These are phyloP conservation scores for Cercospora beticola DNA, from an alignment of 2,329 filamentous ascomycete genomes.

Conservation along the genomic window DNA sequence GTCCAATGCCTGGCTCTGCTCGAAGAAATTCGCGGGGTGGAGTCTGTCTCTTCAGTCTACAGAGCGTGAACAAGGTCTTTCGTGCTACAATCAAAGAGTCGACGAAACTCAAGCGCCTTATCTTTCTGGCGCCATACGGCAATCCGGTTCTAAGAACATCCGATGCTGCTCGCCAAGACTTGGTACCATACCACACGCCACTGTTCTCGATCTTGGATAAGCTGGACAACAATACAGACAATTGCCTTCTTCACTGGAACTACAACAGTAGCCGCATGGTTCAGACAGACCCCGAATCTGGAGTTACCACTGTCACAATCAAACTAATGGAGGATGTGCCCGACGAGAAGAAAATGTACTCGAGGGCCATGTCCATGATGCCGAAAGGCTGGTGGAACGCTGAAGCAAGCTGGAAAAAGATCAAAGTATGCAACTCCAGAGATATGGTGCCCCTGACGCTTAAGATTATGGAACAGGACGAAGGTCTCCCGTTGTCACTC, in stretches of 20 bases:
- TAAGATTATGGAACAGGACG: not conserved
- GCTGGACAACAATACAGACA: not conserved
- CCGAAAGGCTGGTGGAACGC: not conserved
- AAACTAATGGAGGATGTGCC: not conserved
- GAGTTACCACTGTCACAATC: not conserved
- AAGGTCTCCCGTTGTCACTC: not conserved
- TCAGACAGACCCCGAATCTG: not conserved
- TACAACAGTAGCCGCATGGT: not conserved
- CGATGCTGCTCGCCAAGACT: not conserved
- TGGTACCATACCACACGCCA: not conserved
- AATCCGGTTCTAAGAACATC: not conserved
- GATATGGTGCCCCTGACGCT: not conserved
- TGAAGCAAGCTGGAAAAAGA: not conserved
- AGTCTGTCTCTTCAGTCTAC: not conserved
- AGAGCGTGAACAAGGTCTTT: not conserved
- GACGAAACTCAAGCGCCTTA: not conserved
- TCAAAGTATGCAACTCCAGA: not conserved
- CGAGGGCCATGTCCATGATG: not conserved
- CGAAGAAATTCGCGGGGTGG: not conserved
- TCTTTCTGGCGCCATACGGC: not conserved
- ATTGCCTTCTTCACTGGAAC: not conserved
- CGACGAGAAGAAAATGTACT: not conserved
- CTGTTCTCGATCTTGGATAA: not conserved
- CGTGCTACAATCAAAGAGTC: not conserved
- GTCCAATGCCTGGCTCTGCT: not conserved